These are phyloP conservation scores for Nakaseomyces bracarensis DNA, from an alignment of 1,139 yeast genomes.

Conservation along the genomic window DNA sequence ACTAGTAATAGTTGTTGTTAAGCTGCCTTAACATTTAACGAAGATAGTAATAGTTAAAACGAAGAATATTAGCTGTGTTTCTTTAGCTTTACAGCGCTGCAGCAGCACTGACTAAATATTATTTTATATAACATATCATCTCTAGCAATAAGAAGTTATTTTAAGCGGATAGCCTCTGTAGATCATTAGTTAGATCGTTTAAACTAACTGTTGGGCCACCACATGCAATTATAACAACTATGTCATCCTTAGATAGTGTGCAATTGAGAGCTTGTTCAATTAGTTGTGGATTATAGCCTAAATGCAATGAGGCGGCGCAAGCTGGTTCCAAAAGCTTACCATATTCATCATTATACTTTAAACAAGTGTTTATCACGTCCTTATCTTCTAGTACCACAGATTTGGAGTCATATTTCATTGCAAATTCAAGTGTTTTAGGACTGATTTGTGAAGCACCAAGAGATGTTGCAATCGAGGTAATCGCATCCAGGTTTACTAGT, in stretches of 20 bases:
- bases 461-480: conserved; percentile 48
- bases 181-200: conserved; percentile 20
- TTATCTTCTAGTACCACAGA: conserved; percentile 45
- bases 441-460: conserved; percentile 52
- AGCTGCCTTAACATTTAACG: too few species aligned
- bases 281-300: conserved; percentile 37
- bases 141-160: too few species aligned
- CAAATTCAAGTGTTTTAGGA: conserved; percentile 37
- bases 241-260: conserved; percentile 38
- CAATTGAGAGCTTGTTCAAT: conserved; percentile 29
- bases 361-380: conserved; percentile 44
- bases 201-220: conserved; percentile 47
- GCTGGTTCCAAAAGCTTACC: conserved; percentile 57
- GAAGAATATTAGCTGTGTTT: too few species aligned
- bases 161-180: background rate
- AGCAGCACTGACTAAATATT: background rate
- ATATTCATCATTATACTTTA: conserved; percentile 41
- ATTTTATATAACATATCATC: background rate
- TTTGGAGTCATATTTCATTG: conserved; percentile 32
- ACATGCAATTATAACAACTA: conserved; percentile 51
- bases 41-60: too few species aligned
- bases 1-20: too few species aligned
- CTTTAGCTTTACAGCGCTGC: too few species aligned
- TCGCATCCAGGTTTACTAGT: conserved; percentile 37
- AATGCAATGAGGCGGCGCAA: conserved; percentile 58